Percentiles rank a stretch among this genome's conserved stretches.
Conservation (phyloP, 1,284 basidiomycete genomes). For the Boletus mariae region DNA sequence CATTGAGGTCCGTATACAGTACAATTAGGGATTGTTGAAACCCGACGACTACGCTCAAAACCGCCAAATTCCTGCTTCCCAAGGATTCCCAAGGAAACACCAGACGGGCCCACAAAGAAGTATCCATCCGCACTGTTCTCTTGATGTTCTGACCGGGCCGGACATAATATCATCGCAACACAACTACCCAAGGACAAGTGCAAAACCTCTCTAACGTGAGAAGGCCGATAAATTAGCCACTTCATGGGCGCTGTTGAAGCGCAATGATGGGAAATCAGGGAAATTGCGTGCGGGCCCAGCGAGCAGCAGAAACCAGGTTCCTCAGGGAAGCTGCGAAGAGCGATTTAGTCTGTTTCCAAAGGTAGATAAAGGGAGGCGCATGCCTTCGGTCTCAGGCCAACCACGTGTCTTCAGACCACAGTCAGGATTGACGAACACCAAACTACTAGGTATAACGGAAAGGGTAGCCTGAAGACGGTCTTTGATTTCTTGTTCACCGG, state of each 20-base stretch:
- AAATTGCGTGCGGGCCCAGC: conserved; percentile 77
- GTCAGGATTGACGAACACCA: conserved; percentile 93
- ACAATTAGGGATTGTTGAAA: conserved; percentile 60
- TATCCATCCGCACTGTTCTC: conserved; percentile 16
- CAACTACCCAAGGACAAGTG: conserved; percentile 46
- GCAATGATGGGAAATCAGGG: conserved; percentile 59
- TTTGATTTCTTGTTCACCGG: conserved; percentile 90
- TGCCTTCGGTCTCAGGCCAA: conserved; percentile 91
- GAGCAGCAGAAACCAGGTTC: conserved; percentile 88
- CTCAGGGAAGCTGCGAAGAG: conserved; percentile 56
- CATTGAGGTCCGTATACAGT: conserved; percentile 18
- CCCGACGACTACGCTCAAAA: conserved; percentile 43
- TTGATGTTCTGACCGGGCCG: conserved; percentile 5
- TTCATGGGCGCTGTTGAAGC: conserved; percentile 87
- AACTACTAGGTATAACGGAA: conserved; percentile 70
- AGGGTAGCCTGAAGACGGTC: conserved; percentile 88
- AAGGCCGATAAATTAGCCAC: conserved; percentile 43
- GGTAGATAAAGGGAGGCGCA: conserved; percentile 3
- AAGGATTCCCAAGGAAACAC: conserved; percentile 17
- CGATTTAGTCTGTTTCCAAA: conserved; percentile 9
- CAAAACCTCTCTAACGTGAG: conserved; percentile 10
- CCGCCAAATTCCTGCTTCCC: conserved; percentile 39
- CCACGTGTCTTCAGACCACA: conserved; percentile 92
- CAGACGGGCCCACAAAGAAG: conserved; percentile 32
- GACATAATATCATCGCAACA: conserved; percentile 37